Evolutionary conservation across 306 rosid species (phyloP), one percentile per base, ranked within the genome.

Genomic region (Rosa multiflora): DNA sequence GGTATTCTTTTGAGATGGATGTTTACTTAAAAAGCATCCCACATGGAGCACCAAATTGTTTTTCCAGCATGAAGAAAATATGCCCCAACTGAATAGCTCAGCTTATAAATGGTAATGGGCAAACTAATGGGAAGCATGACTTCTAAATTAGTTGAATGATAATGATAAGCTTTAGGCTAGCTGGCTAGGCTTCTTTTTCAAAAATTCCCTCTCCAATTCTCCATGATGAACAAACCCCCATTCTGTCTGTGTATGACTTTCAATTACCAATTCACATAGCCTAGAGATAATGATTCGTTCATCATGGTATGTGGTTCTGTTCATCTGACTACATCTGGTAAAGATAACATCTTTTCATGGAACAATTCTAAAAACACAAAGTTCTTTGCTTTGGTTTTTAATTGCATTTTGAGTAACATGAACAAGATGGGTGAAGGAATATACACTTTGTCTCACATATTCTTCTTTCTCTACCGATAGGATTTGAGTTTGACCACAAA

Each of bases 41-140:
- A 56, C 68, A 74, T 56, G 78, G 73, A 59, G 20, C 29, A 59
- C 58, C 5, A 42, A 18, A 23, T 14, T 61, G 26, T 37, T 14
- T 59, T 29, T 17, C 32, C 56, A 59, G 18, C 43, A 75, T 5
- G 70, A 46, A 61, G 71, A 29, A 61, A 75, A 75, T 75, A 75
- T 75, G 71, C 58, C 32, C 55, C 18, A 26, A 29, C 8, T 18
- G 69, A 42, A 15, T 26, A 17, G 62, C 9, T 55, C 64, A 21
- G 21, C 71, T 44, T 61, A 55, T 42, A 68, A 76, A 53, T 40
- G 75, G 75, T 67, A 52, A 67, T 67, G 79, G 49, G 13, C 59
- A 23, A 44, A 17, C 32, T 61, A 32, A 49, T 72, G 44, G 29
- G 29, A 55, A n/a, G 11, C 62, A 55, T 20, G 62, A 46, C 35